phyloP scores from a whole-genome alignment of 148 eudicot species.

The Silene conica region DNA sequence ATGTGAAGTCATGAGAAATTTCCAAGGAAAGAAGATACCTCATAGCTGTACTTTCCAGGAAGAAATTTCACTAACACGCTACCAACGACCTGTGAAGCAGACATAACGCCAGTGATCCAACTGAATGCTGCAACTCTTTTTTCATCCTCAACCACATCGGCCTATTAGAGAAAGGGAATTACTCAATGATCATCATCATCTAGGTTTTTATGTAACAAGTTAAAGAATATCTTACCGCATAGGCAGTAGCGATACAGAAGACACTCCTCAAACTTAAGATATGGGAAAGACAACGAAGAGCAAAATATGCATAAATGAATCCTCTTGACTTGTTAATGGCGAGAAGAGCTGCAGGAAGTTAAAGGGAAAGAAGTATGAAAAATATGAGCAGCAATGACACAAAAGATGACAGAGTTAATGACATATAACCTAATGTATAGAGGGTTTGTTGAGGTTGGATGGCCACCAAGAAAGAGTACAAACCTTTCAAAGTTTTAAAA shows the following conservation, averaged over 20 bases:
- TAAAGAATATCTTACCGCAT: constrained; percentile 51
- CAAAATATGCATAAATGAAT: constrained; percentile 64
- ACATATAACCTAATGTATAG: background rate
- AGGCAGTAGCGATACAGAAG: constrained; percentile 74
- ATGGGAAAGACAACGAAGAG: constrained; percentile 53
- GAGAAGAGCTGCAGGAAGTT: constrained; percentile 51
- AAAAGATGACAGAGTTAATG: background rate
- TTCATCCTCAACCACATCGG: constrained; percentile 59
- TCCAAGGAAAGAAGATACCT: constrained; percentile 41
- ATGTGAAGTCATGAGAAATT: no score
- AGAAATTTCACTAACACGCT: constrained; percentile 58
- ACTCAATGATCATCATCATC: background rate
- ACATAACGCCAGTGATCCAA: constrained; percentile 77
- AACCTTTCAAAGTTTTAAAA: no score
- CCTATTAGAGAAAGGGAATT: constrained; percentile 35
- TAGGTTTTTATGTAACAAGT: background rate
- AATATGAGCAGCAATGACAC: background rate
- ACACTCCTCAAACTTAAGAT: constrained; percentile 67
- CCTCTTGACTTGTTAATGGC: constrained; percentile 47
- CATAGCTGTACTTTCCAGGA: constrained; percentile 52
- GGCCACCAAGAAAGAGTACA: no score
- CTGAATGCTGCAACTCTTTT: constrained; percentile 68
- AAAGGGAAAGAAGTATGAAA: background rate
- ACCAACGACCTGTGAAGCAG: constrained; percentile 66
- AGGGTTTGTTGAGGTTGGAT: no score